Evolutionary conservation across 1,284 basidiomycete species (phyloP).

Genomic region (Trichosporon faecale): DNA sequence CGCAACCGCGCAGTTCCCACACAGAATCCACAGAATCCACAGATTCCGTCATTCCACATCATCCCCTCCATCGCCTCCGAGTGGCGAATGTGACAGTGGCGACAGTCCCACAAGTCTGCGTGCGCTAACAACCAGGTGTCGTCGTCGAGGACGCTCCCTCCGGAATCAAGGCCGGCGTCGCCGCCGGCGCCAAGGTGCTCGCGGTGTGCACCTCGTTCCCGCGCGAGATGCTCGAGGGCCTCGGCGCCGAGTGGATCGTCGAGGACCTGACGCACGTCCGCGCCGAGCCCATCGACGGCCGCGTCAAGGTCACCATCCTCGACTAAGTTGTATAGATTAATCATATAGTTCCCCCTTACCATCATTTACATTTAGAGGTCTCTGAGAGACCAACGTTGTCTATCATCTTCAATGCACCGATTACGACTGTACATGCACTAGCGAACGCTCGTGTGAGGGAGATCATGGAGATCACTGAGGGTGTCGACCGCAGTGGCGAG

Average conservation of each 20-base stretch:
- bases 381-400: no score
- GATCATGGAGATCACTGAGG: no score
- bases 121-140: conserved; percentile 54
- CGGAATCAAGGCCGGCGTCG: conserved; percentile 67
- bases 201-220: conserved; percentile 77
- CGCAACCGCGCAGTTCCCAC: not conserved
- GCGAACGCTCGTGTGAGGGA: no score
- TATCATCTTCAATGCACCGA: no score
- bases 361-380: no score
- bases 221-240: conserved; percentile 59
- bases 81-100: not conserved
- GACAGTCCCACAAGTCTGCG: not conserved
- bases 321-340: not conserved
- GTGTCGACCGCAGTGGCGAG: no score
- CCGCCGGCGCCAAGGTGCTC: conserved; percentile 68
- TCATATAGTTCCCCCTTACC: not conserved
- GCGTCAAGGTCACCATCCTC: conserved; percentile 27
- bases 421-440: no score
- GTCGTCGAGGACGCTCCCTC: conserved; percentile 82
- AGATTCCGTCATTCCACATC: no score
- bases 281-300: conserved; percentile 26
- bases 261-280: conserved; percentile 42
- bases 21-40: no score
- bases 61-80: no score
- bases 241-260: conserved; percentile 52